Conservation (phyloP, 1,139 yeast genomes). For the Sugiyamaella xylanicola region DNA sequence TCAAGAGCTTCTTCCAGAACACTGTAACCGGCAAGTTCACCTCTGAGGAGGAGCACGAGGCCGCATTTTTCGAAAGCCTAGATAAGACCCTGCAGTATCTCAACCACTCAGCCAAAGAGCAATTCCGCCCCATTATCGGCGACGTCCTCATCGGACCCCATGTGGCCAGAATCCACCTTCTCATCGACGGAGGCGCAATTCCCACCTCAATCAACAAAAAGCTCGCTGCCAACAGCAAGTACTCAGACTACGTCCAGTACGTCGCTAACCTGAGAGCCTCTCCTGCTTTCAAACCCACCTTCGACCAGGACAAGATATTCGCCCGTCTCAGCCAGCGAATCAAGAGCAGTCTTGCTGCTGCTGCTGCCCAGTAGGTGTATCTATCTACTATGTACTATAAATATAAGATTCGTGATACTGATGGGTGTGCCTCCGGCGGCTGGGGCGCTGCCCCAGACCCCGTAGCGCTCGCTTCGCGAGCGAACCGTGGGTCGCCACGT, state of each 20-base stretch:
- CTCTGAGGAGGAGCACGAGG: conserved; percentile 14
- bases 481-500: neutral
- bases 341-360: conserved; percentile 7
- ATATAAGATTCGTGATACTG: no score
- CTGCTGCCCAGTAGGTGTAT: neutral
- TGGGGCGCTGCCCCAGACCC: conserved; percentile 1
- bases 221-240: conserved; percentile 20
- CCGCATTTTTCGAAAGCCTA: conserved; percentile 20
- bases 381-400: no score
- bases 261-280: conserved; percentile 14
- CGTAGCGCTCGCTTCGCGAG: neutral
- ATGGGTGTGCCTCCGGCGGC: neutral
- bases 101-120: conserved; percentile 5
- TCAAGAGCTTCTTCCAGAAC: conserved; percentile 4
- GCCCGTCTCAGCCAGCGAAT: conserved; percentile 4
- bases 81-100: conserved; percentile 22
- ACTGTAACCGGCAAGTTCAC: conserved; percentile 17
- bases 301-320: neutral
- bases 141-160: conserved; percentile 23
- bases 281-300: conserved; percentile 22
- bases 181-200: conserved; percentile 18
- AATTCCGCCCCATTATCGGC: conserved; percentile 20
- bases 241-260: conserved; percentile 21
- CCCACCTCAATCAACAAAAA: conserved; percentile 16
- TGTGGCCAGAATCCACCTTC: conserved; percentile 20